These are phyloP conservation scores for Volvariella surrecta DNA, from an alignment of 1,284 basidiomycete species.

Conservation along the genomic window DNA sequence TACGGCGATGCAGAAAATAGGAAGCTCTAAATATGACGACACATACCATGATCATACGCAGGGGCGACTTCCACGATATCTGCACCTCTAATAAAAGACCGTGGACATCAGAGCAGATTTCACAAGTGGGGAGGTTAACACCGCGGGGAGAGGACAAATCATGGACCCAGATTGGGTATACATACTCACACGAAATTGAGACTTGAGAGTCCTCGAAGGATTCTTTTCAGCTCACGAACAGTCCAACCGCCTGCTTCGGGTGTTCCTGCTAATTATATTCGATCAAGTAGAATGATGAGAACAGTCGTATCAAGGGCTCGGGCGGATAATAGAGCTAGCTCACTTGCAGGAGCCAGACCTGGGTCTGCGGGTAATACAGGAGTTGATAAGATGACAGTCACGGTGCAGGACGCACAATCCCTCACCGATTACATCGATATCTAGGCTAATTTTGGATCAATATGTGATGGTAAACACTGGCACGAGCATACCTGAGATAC, in stretches of 20 bases:
- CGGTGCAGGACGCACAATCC: background rate
- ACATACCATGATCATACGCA: constrained; percentile 60
- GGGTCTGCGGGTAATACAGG: constrained; percentile 42
- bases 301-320: background rate
- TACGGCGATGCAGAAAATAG: background rate
- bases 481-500: constrained; percentile 51
- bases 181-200: constrained; percentile 66
- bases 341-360: constrained; percentile 71
- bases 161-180: too few species aligned
- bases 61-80: constrained; percentile 80
- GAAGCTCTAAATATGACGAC: constrained; percentile 1
- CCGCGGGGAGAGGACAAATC: too few species aligned
- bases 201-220: constrained; percentile 68
- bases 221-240: constrained; percentile 72
- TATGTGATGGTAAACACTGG: background rate
- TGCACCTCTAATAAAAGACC: constrained; percentile 38
- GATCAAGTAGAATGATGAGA: background rate
- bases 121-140: too few species aligned
- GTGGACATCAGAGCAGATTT: too few species aligned
- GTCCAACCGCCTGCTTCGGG: constrained; percentile 81
- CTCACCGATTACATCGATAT: constrained; percentile 71
- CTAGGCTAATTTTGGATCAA: constrained; percentile 34
- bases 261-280: constrained; percentile 54
- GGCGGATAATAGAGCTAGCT: constrained; percentile 21
- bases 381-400: background rate